Evolutionary conservation across 2,329 filamentous ascomycete species (phyloP).

Genomic region (Ophiostoma triangulosporum): DNA sequence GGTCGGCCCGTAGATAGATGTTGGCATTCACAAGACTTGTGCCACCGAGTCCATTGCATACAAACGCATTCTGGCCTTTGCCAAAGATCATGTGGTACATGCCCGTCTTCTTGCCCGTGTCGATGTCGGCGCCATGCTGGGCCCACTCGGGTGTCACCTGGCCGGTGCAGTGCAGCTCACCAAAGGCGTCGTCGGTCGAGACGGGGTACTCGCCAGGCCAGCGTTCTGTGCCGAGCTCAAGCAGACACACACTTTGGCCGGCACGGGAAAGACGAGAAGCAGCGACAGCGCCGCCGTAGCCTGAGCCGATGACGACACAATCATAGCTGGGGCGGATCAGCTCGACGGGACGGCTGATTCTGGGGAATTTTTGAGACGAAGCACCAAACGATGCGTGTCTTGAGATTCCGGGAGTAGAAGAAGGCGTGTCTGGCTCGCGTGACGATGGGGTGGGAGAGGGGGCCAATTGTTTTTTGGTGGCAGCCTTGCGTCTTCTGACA

Average conservation of each 20-base stretch:
- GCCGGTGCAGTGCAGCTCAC: constrained; percentile 44
- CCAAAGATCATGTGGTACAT: constrained; percentile 52
- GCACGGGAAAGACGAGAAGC: constrained; percentile 51
- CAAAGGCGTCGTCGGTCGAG: constrained; percentile 29
- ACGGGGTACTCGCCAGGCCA: constrained; percentile 54
- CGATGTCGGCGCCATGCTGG: constrained; percentile 28
- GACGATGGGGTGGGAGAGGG: not conserved
- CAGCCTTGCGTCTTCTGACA: not conserved
- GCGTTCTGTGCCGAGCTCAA: constrained; percentile 50
- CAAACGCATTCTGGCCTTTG: constrained; percentile 48
- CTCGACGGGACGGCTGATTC: constrained; percentile 43
- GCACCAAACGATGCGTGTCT: constrained; percentile 6
- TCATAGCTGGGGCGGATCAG: constrained; percentile 46
- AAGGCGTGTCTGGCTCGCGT: constrained; percentile 7
- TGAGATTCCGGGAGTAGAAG: constrained; percentile 12
- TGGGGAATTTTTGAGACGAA: constrained; percentile 27
- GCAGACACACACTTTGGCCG: constrained; percentile 45
- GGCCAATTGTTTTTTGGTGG: not conserved
- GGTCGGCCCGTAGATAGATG: constrained; percentile 48
- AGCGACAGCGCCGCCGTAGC: constrained; percentile 54
- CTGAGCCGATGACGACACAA: constrained; percentile 53
- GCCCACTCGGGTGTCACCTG: constrained; percentile 28
- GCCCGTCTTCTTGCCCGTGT: constrained; percentile 41
- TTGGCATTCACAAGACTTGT: constrained; percentile 56
- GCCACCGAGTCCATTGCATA: constrained; percentile 48